Evolutionary conservation across 2,329 filamentous ascomycete species (phyloP), one percentile per base, ranked within the genome.

Genomic region (Colletotrichum siamense): DNA sequence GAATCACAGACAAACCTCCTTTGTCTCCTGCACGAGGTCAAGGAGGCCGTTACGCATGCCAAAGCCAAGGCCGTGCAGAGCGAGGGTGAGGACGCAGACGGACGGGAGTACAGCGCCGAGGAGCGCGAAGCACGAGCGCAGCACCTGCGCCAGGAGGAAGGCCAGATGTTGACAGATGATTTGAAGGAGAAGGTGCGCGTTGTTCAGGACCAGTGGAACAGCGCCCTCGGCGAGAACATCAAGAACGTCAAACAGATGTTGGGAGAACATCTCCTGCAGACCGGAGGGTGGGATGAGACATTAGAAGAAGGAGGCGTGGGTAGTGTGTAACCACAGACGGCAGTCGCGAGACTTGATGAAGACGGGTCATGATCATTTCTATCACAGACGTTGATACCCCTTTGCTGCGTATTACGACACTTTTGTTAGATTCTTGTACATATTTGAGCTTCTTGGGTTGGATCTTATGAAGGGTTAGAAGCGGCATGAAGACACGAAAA

Each of bases 111-210:
- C 18, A 62, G 78, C 24, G 77, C 79, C 6, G 80, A 87, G 75
- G 82, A 86, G 18, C 80, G 84, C 15, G 81, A 84, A 36, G 81
- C 80, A n/a, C 83, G 86, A 72, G 87, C 91, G 78, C 87, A 90
- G 76, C 88, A 89, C 71, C 92, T 94, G 79, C 90, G 91, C 70
- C 85, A 86, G n/a, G 89, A 90, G 65, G 95, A 98, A 84, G 94
- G 94, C 81, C 86, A 87, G 44, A 86, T 91, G 71, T 85, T 98
- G 81, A 98, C 96, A 8, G 92, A 93, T 65, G 96, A 98, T 82
- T 85, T 99, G 79, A 97, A 99, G 86, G 96, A 98, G 81, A 98
- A 98, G 85, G 97, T 98, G 3, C 92, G 94, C 36, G 92, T 96
- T 78, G 95, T 99, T 39, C 96, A 98, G 85, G 94, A 95, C 71